phyloP scores from a whole-genome alignment of 805 yeast species.

The Ogataea corticis region DNA sequence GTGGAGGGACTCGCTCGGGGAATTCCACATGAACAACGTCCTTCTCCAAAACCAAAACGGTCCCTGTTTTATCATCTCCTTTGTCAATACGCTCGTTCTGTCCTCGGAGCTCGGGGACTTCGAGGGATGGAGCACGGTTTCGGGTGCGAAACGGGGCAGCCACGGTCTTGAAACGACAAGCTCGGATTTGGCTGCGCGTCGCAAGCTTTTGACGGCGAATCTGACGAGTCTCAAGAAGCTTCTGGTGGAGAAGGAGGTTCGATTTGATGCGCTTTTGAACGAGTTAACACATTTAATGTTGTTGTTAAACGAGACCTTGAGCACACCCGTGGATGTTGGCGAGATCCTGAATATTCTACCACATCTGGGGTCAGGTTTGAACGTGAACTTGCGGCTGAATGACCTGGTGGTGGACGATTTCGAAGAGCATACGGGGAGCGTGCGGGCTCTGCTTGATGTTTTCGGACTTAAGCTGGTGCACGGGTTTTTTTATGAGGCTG shows the following conservation, averaged over 20 bases:
- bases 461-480: conserved; percentile 54
- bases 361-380: conserved; percentile 64
- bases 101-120: conserved; percentile 36
- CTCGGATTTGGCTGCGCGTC: not conserved
- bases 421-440: conserved; percentile 18
- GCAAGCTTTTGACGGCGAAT: conserved; percentile 3
- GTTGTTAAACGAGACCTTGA: conserved; percentile 33
- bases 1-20: conserved; percentile 27
- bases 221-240: conserved; percentile 27
- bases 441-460: conserved; percentile 23
- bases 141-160: conserved; percentile 1
- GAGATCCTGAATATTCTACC: conserved; percentile 59
- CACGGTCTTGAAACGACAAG: too few relatives aligned
- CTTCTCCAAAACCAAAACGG: conserved; percentile 81
- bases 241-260: conserved; percentile 21
- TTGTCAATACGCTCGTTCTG: conserved; percentile 68
- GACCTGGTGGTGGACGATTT: conserved; percentile 31
- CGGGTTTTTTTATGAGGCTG: conserved; percentile 53
- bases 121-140: conserved; percentile 26
- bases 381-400: conserved; percentile 68
- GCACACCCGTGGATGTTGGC: conserved; percentile 27
- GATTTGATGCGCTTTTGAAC: conserved; percentile 45
- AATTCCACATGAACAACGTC: conserved; percentile 48
- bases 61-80: conserved; percentile 83
- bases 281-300: conserved; percentile 49